These are phyloP conservation scores for Panicum virgatum DNA, from an alignment of 202 grass and related monocot species.

Conservation along the genomic window DNA sequence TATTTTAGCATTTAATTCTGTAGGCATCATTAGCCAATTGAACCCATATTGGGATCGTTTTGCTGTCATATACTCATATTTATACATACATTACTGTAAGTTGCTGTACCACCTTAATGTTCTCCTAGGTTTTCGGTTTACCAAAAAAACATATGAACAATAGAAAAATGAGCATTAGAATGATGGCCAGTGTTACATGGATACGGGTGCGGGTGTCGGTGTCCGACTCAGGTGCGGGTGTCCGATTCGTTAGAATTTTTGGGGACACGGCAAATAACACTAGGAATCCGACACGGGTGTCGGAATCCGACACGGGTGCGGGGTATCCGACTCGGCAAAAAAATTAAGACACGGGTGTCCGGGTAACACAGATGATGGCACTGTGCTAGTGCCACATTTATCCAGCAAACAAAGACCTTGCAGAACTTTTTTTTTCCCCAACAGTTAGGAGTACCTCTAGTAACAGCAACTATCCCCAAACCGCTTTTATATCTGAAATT, in stretches of 20 bases:
- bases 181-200: too few relatives aligned
- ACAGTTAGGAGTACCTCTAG: not conserved
- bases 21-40: not conserved
- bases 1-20: slow-evolving; percentile 14
- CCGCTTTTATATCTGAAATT: not conserved
- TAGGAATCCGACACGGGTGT: too few relatives aligned
- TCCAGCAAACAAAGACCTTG: not conserved
- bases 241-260: too few relatives aligned
- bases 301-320: too few relatives aligned
- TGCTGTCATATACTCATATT: not conserved
- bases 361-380: too few relatives aligned
- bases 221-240: too few relatives aligned
- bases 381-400: not conserved
- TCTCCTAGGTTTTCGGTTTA: slow-evolving; percentile 3
- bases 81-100: not conserved
- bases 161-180: not conserved
- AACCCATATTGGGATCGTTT: not conserved
- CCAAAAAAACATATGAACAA: not conserved
- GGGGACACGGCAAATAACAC: too few relatives aligned
- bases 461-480: not conserved
- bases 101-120: not conserved
- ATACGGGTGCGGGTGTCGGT: too few relatives aligned
- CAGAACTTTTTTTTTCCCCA: not conserved
- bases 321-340: too few relatives aligned
- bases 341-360: too few relatives aligned